Evolutionary conservation across 129 eudicot genomes (phyloP).

Genomic region (Flaveria linearis): DNA sequence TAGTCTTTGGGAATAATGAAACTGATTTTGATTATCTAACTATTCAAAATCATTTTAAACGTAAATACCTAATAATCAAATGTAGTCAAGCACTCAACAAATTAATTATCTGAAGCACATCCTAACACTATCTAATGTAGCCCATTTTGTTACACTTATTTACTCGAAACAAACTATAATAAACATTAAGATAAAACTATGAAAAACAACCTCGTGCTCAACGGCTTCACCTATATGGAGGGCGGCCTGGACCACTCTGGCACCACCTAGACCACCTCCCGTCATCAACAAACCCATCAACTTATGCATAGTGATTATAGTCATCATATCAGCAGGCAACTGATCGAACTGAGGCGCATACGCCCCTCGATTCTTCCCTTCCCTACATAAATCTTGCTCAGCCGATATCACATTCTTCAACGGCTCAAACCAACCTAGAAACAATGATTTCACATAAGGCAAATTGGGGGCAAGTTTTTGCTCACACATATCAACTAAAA

Average conservation of each 20-base stretch:
- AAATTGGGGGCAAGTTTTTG: constrained; percentile 96
- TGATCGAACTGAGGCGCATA: constrained; percentile 71
- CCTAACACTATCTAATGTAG: not conserved
- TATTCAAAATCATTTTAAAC: no score
- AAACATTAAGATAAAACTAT: constrained; percentile 1
- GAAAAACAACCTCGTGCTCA: constrained; percentile 73
- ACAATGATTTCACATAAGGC: constrained; percentile 92
- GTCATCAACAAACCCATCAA: constrained; percentile 91
- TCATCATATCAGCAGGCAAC: constrained; percentile 96
- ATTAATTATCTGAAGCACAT: not conserved
- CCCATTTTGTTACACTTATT: no score
- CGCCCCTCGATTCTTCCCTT: constrained; percentile 54
- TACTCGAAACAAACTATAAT: not conserved
- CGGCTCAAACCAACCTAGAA: constrained; percentile 98
- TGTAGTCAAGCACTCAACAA: not conserved
- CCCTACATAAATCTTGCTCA: constrained; percentile 72
- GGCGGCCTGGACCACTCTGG: constrained; percentile 80
- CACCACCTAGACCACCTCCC: constrained; percentile 72
- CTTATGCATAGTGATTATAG: constrained; percentile 91
- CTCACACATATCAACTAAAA: constrained; percentile 88
- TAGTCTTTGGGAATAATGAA: not conserved
- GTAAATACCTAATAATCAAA: no score
- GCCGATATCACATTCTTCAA: constrained; percentile 68
- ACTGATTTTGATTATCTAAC: no score
- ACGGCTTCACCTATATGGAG: constrained; percentile 88